Conservation (phyloP, 768 basidiomycete genomes). For the Auricularia heimuer region DNA sequence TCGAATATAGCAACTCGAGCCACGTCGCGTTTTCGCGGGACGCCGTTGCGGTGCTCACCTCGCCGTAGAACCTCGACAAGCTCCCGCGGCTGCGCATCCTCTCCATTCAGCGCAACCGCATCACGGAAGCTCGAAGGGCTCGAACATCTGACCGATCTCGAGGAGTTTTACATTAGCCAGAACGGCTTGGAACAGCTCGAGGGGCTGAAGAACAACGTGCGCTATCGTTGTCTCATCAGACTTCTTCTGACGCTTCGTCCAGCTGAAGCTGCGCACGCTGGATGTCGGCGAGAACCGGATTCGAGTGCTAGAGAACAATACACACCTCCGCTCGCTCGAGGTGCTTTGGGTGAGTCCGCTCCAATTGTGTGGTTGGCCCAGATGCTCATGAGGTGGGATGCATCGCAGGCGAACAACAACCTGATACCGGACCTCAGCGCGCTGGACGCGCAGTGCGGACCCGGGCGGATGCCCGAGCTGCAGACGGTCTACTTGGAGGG, state of each 20-base stretch:
- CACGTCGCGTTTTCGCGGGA: slow-evolving; percentile 34
- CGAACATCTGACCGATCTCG: slow-evolving; percentile 59
- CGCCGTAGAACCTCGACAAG: too few relatives aligned
- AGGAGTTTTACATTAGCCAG: slow-evolving; percentile 89
- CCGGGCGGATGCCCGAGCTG: slow-evolving; percentile 41
- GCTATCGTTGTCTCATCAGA: slow-evolving; percentile 1
- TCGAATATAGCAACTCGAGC: slow-evolving; percentile 39
- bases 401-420: too few relatives aligned
- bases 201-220: slow-evolving; percentile 67
- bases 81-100: slow-evolving; percentile 70
- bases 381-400: too few relatives aligned
- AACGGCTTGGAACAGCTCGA: slow-evolving; percentile 81
- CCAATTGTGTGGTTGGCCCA: too few relatives aligned
- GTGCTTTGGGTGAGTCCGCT: too few relatives aligned
- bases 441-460: slow-evolving; percentile 47
- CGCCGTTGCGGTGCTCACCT: slow-evolving; percentile 65
- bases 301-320: slow-evolving; percentile 67
- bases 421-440: too few relatives aligned
- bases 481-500: slow-evolving; percentile 91
- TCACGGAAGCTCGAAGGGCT: slow-evolving; percentile 77
- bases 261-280: slow-evolving; percentile 68
- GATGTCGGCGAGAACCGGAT: slow-evolving; percentile 86
- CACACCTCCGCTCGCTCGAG: too few relatives aligned
- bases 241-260: background rate
- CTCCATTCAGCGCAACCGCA: slow-evolving; percentile 88